Base-by-base conservation (phyloP, 805 yeast genomes). In the Maudiozyma barnettii region DNA sequence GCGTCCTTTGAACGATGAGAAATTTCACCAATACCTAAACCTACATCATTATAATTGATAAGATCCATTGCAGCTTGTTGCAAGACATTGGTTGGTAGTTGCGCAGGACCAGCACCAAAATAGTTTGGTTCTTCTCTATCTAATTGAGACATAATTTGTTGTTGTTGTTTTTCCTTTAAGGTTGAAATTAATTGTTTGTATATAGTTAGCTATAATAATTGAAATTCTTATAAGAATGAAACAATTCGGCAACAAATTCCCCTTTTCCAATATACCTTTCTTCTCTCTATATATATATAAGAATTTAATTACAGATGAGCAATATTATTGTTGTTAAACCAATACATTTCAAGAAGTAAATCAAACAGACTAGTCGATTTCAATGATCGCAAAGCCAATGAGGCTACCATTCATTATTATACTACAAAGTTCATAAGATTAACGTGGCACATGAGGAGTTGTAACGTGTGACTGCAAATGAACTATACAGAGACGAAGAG, bases 31-130 rank as follows among this genome's bases (percentile, higher is more conserved):
- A 88, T 75, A 40, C 99, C 99, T 48, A 93, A 73, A 23, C 90
- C 95, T 31, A 73, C 69, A 39, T 71, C 73, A 46, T 84, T 71
- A 67, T 78, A 93, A 59, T 81, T 78, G 51, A 93, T 63, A 53
- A 93, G 72, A 63, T 93, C 98, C 30, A 65, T 63, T 1, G 97
- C 95, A 5, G 97, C 96, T 68, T 86, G 82, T 67, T 87, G 82
- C 46, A 93, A 75, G 2, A 91, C 98, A 4, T 67, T 60, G 3
- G 91, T 80, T 31, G 98, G 97, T 40, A 93, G 73, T 45, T 82
- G 75, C 1, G 99, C 99, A 43, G 99, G 99, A 13, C 99, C 99
- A n/a, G 99, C 98, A 48, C 98, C 99, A 60, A 88, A 93, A 64
- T 93, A 86, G 60, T 78, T 71, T 47, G 89, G 88, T 59, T 81